Base-by-base conservation (phyloP, 1,284 basidiomycete genomes). In the Veloporphyrellus conicus region DNA sequence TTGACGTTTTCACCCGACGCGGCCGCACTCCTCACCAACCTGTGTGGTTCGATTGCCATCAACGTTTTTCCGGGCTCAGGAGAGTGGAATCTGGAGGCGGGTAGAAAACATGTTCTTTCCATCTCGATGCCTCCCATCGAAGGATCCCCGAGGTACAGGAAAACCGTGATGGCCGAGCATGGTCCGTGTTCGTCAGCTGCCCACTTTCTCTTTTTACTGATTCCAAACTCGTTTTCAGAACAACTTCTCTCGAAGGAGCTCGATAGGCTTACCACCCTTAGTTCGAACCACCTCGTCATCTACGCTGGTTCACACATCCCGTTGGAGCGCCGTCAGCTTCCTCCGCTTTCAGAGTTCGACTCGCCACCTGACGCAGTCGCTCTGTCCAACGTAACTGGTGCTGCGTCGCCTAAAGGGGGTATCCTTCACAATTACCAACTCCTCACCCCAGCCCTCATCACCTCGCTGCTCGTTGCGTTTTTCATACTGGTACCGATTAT, bases 381-480 rank as follows among this genome's bases (percentile, higher is more conserved):
- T 43, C 28, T 31, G 46, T 58, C 56, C 42, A 69, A 73, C 41
- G 63, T 58, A 15, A 68, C 71, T 18, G 25, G 38, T 9, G 33
- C 45, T 10, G 40, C 40, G 7, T 50, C 70, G 9, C 57, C 72
- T 28, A 56, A 69, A 20, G 77, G 75, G n/a, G 82, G 85, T 11
- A 79, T 88, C 50, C 74, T 91, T 34, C 77, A 84, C 50, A 76
- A 74, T 37, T 89, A 89, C 63, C 85, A 89, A 60, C 73, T 92
- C 40, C 77, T 93, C 45, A 90, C 90, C 0, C 87, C 90, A 1
- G 87, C 79, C 1, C 74, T 93, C 45, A 87, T 93, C 66, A 78
- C 77, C 9, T 70, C 75, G 3, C 73, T 93, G 19, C 72, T 90
- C 36, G 69, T 93, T 39, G 69, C 71, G 0, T 75, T 93, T 58